A percentile compares a stretch with the other conserved stretches of the same genome.
These are phyloP conservation scores for Lactarius deliciosus DNA, from an alignment of 768 basidiomycete species.

Conservation along the genomic window DNA sequence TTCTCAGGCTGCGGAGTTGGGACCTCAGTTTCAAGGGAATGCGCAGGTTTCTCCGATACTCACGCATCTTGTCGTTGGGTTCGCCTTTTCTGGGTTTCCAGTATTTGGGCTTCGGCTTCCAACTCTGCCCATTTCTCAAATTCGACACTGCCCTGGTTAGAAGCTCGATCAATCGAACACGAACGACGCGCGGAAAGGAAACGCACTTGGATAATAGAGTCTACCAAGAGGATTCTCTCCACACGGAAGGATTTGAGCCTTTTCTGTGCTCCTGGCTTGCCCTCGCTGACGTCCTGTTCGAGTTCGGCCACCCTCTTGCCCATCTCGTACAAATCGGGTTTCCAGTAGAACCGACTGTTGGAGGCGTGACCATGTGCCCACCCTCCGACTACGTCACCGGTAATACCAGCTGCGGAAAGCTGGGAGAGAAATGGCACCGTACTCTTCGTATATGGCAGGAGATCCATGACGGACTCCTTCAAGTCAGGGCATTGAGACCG, in stretches of 20 bases:
- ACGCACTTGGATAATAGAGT: slow-evolving; percentile 17
- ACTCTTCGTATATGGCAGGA: slow-evolving; percentile 27
- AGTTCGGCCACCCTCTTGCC: slow-evolving; percentile 11
- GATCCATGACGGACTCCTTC: slow-evolving; percentile 24
- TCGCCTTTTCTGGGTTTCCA: neutral
- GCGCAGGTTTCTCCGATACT: neutral
- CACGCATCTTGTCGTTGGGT: slow-evolving; percentile 15
- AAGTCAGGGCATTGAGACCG: slow-evolving; percentile 21
- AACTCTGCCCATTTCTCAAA: slow-evolving; percentile 19
- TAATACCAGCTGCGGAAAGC: neutral
- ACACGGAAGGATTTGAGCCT: slow-evolving; percentile 20
- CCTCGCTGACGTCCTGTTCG: slow-evolving; percentile 13
- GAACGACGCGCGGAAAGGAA: neutral
- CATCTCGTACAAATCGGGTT: slow-evolving; percentile 23
- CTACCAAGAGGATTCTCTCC: slow-evolving; percentile 20
- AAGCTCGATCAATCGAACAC: neutral
- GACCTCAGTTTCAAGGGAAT: neutral
- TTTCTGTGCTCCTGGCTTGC: slow-evolving; percentile 19
- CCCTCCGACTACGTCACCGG: slow-evolving; percentile 23
- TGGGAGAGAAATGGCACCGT: neutral
- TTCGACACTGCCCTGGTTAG: slow-evolving; percentile 17
- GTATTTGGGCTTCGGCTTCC: slow-evolving; percentile 6
- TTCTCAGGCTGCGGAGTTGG: slow-evolving; percentile 7
- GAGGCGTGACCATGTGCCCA: slow-evolving; percentile 23
- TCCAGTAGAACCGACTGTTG: slow-evolving; percentile 25